Evolutionary conservation across 129 eudicot genomes (phyloP), one percentile per base, ranked within the genome.

Genomic region (Lactuca sativa): DNA sequence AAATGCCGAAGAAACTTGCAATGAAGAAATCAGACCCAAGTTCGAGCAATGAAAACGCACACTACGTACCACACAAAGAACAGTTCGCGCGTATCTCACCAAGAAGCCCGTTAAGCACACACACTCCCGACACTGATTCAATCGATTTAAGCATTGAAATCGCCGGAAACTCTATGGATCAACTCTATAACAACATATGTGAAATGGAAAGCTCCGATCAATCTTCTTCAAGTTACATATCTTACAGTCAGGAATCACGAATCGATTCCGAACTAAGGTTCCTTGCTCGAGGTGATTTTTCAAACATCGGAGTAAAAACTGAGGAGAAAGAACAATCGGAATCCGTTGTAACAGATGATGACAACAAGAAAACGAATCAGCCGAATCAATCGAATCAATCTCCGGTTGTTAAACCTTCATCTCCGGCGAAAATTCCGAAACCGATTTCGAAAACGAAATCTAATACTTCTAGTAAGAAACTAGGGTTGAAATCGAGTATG

Each of bases 181-280:
- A 75, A 56, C 67, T 93, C 14, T 86, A 74, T 60, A 54, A 78
- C 78, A 93, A 83, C 61, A 81, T 86, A 31, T 85, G 77, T 8
- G 96, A 93, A 15, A 89, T 89, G 88, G 88, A 85, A 79, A 86
- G 96, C 86, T 86, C 95, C 3, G 88, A 92, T 65, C 81, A 80
- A 4, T 89, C 95, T n/a, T 85, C 89, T 17, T 86, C 95, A 0
- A 80, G 95, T 56, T 84, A 61, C 64, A 36, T 85, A 34, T 89
- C 95, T 0, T 85, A 89, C 21, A 90, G 92, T 44, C 91, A 87
- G 32, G 95, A 93, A 66, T 93, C 95, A 52, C 63, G 96, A 18
- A 86, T 89, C 9, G 95, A 93, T 55, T 88, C 92, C 1, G 92
- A 92, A 59, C 58, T 92, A 15, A 72, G 85, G 10, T 83, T 59